Conservation (phyloP, 805 yeast genomes). For the Saccharomycopsis capsularis region DNA sequence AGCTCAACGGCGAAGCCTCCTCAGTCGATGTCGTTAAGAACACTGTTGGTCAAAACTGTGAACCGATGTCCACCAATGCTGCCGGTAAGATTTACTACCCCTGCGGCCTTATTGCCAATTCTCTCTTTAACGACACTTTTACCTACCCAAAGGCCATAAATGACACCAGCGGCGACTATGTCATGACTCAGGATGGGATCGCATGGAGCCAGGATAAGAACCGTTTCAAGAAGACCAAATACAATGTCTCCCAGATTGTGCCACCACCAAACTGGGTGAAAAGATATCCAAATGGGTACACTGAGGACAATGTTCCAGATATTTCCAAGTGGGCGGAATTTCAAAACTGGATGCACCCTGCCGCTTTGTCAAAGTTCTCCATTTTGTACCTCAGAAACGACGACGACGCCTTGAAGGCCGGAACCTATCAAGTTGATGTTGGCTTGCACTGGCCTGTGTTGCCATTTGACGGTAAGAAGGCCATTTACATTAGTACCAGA, state of each 20-base stretch:
- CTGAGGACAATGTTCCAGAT: constrained; percentile 72
- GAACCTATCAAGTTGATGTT: constrained; percentile 57
- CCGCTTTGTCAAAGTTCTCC: constrained; percentile 84
- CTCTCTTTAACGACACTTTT: constrained; percentile 84
- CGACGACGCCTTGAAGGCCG: constrained; percentile 45
- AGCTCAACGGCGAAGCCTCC: constrained; percentile 72
- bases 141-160: constrained; percentile 37
- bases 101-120: constrained; percentile 92
- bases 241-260: constrained; percentile 60
- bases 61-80: constrained; percentile 48
- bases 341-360: constrained; percentile 98
- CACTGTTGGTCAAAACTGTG: constrained; percentile 41
- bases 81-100: constrained; percentile 73
- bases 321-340: constrained; percentile 71
- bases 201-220: constrained; percentile 80
- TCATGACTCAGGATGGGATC: constrained; percentile 48
- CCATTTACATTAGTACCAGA: constrained; percentile 59
- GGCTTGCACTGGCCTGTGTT: constrained; percentile 78
- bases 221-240: constrained; percentile 66
- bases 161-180: constrained; percentile 31
- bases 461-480: constrained; percentile 61
- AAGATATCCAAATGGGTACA: constrained; percentile 80
- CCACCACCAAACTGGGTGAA: constrained; percentile 94
- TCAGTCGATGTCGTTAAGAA: constrained; percentile 40
- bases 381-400: constrained; percentile 76